Evolutionary conservation across 2,329 filamentous ascomycete species (phyloP).

Genomic region (Aspergillus ibericus): DNA sequence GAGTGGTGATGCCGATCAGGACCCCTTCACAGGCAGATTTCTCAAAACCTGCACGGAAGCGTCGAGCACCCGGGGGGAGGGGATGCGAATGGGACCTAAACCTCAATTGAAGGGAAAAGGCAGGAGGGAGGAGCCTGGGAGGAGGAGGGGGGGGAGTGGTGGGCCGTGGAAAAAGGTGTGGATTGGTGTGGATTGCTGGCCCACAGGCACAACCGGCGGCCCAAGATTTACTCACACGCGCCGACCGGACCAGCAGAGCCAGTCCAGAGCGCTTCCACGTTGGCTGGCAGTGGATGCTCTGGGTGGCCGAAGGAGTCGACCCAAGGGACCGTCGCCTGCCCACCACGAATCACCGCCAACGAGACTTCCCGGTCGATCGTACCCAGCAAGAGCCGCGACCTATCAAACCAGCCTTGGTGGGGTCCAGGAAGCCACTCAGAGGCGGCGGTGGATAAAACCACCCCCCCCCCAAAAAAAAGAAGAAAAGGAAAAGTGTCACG

Average conservation of each 20-base stretch:
- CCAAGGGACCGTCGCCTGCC: conserved; percentile 5
- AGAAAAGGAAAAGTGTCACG: background rate
- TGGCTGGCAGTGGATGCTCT: background rate
- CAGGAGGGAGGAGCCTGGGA: background rate
- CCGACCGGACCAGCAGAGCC: background rate
- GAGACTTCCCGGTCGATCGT: conserved; percentile 16
- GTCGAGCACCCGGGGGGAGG: conserved; percentile 13
- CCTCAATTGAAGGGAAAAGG: background rate
- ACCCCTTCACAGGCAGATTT: conserved; percentile 8
- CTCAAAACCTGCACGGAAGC: conserved; percentile 18
- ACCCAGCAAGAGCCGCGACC: conserved; percentile 7
- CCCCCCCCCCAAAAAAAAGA: background rate
- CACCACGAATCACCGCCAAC: conserved; percentile 9
- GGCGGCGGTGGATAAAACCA: background rate
- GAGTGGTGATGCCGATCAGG: conserved; percentile 14
- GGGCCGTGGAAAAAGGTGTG: background rate
- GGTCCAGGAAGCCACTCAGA: conserved; percentile 4
- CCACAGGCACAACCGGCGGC: conserved; percentile 11
- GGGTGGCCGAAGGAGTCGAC: background rate
- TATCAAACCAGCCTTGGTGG: conserved; percentile 13
- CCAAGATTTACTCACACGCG: background rate
- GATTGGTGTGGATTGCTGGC: background rate
- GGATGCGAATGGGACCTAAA: background rate
- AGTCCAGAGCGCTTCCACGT: conserved; percentile 2
- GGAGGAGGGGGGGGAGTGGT: too few relatives aligned